phyloP scores from a whole-genome alignment of 768 basidiomycete species.

The Galerina marginata region DNA sequence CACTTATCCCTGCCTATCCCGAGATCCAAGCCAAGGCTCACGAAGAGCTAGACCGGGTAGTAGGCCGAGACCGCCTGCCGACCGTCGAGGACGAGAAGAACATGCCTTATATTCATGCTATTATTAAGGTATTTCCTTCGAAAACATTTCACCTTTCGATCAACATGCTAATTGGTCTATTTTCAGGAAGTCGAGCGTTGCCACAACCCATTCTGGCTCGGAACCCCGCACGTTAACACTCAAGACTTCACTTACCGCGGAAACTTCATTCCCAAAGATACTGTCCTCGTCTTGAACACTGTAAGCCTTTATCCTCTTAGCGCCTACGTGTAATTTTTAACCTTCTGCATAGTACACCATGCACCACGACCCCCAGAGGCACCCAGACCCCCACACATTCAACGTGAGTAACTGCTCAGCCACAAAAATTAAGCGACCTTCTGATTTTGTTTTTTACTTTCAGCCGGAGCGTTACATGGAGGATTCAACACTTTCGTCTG shows the following conservation, averaged over 20 bases:
- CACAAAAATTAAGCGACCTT: neutral
- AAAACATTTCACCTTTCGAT: constrained; percentile 16
- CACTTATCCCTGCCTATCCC: constrained; percentile 38
- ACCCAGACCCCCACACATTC: constrained; percentile 45
- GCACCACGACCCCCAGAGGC: constrained; percentile 40
- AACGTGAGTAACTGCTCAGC: constrained; percentile 22
- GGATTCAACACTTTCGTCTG: constrained; percentile 42
- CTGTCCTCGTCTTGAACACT: constrained; percentile 45
- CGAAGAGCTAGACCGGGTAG: constrained; percentile 32
- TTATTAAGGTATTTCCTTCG: constrained; percentile 26
- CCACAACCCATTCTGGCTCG: constrained; percentile 44
- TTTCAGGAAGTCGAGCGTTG: constrained; percentile 41
- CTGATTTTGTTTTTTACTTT: neutral
- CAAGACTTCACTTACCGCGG: constrained; percentile 48
- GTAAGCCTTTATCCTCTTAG: constrained; percentile 22
- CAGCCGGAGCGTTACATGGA: constrained; percentile 52
- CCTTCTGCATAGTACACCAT: constrained; percentile 36
- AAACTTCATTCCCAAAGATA: constrained; percentile 45
- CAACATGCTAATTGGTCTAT: constrained; percentile 21
- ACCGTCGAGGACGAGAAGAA: constrained; percentile 23
- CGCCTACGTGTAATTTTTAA: constrained; percentile 2
- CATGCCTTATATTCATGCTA: constrained; percentile 30
- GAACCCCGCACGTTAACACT: constrained; percentile 43
- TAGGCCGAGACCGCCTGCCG: constrained; percentile 29
- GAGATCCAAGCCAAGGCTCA: constrained; percentile 28